Percentiles rank a stretch among this genome's conserved stretches.
Evolutionary conservation across 2,329 filamentous ascomycete species (phyloP).

Genomic region (Zasmidium angulare): DNA sequence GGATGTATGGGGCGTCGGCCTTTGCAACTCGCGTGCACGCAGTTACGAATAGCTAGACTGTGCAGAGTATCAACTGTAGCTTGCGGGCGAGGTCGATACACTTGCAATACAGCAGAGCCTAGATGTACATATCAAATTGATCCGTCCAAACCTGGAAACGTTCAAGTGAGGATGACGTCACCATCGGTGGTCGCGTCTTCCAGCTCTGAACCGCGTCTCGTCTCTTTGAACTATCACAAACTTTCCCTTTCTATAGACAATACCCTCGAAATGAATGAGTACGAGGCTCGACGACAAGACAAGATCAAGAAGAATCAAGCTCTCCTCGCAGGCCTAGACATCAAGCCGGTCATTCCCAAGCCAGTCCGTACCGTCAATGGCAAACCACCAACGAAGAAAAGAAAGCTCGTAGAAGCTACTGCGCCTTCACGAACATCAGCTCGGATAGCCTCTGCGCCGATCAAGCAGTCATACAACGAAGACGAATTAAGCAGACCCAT

Average conservation of each 20-base stretch:
- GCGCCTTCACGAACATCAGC: constrained; percentile 48
- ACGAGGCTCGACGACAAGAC: constrained; percentile 47
- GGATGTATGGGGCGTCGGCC: too few relatives aligned
- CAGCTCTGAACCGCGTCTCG: not conserved
- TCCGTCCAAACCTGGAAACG: not conserved
- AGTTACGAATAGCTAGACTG: too few relatives aligned
- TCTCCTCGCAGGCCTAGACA: constrained; percentile 49
- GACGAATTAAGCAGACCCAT: constrained; percentile 31
- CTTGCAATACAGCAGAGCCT: too few relatives aligned
- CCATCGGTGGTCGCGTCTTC: not conserved
- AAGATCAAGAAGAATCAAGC: constrained; percentile 54
- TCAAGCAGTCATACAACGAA: constrained; percentile 41
- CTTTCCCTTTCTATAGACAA: not conserved
- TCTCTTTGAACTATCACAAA: not conserved
- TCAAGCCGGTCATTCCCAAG: constrained; percentile 33
- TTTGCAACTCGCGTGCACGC: too few relatives aligned
- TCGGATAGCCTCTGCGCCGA: constrained; percentile 45
- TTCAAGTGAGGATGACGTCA: constrained; percentile 1
- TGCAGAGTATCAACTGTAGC: too few relatives aligned
- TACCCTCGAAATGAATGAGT: constrained; percentile 38
- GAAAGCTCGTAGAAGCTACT: constrained; percentile 35
- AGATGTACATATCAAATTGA: too few relatives aligned
- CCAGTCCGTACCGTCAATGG: constrained; percentile 17
- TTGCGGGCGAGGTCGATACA: too few relatives aligned
- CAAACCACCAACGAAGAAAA: constrained; percentile 40